phyloP scores from a whole-genome alignment of 768 basidiomycete species.

The Trametes meyenii region DNA sequence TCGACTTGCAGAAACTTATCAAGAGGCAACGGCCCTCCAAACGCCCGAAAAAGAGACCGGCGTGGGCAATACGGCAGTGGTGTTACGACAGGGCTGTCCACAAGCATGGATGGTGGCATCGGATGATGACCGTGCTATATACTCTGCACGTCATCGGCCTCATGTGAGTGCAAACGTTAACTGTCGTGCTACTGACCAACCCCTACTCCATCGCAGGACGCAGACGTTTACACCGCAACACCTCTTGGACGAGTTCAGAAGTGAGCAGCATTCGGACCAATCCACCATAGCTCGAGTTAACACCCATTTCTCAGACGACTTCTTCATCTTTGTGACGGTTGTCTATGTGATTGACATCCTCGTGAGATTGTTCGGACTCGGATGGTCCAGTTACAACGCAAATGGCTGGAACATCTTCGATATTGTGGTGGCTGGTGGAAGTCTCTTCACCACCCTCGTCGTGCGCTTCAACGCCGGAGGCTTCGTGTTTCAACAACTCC shows the following conservation, averaged over 20 bases:
- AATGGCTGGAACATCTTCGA: conserved; percentile 98
- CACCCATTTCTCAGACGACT: conserved; percentile 52
- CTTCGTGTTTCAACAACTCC: conserved; percentile 64
- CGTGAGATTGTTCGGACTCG: conserved; percentile 82
- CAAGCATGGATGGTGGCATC: conserved; percentile 94
- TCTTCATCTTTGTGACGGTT: conserved; percentile 74
- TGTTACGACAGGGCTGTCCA: conserved; percentile 89
- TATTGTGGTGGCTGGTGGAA: conserved; percentile 75
- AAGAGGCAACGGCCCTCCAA: conserved; percentile 85
- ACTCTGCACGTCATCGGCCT: conserved; percentile 79
- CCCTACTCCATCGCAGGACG: conserved; percentile 55
- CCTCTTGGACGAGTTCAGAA: conserved; percentile 56
- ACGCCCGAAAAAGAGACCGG: conserved; percentile 67
- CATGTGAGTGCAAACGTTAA: conserved; percentile 54
- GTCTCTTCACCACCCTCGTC: conserved; percentile 79
- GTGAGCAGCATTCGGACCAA: conserved; percentile 42
- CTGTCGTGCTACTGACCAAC: not conserved
- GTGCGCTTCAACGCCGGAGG: conserved; percentile 57
- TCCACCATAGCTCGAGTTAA: not conserved
- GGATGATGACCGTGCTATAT: conserved; percentile 77
- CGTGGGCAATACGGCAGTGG: conserved; percentile 65
- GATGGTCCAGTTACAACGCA: conserved; percentile 79
- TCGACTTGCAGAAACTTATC: conserved; percentile 88
- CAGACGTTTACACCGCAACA: conserved; percentile 66
- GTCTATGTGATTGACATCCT: conserved; percentile 77